Percentiles rank a stretch among this genome's conserved stretches.
phyloP scores from a whole-genome alignment of 345 rosid genomes.

The Salix udensis region DNA sequence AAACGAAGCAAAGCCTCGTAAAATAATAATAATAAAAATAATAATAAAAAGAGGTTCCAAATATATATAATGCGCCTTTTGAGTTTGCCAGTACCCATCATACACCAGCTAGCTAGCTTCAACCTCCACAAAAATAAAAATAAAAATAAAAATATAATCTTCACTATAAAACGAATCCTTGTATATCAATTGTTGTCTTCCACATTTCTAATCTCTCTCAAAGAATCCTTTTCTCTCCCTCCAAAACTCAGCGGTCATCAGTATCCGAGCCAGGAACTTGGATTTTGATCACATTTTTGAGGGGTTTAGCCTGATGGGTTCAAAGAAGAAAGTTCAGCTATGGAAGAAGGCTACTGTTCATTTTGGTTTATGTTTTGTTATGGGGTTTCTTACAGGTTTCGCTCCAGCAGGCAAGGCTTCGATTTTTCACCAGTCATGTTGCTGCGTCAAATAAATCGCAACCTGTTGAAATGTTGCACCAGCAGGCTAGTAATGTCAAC shows the following conservation, averaged over 20 bases:
- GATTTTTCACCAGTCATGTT: slow-evolving; percentile 25
- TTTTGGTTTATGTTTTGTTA: slow-evolving; percentile 72
- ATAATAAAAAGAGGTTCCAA: not conserved
- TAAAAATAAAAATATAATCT: not conserved
- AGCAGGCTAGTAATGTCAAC: slow-evolving; percentile 14
- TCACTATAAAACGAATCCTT: slow-evolving; percentile 5
- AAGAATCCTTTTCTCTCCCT: not conserved
- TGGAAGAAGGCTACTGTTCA: slow-evolving; percentile 86
- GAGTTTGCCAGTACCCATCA: slow-evolving; percentile 33
- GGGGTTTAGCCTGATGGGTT: slow-evolving; percentile 33
- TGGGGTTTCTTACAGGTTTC: slow-evolving; percentile 87
- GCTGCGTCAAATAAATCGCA: slow-evolving; percentile 25
- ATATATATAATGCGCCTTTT: not conserved
- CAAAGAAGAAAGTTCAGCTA: slow-evolving; percentile 72
- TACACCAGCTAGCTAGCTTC: slow-evolving; percentile 2
- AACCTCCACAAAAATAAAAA: slow-evolving; percentile 5
- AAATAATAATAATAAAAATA: not conserved
- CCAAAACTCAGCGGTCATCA: not conserved
- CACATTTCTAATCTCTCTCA: not conserved
- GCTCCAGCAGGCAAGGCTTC: slow-evolving; percentile 70
- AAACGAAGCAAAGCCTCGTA: slow-evolving; percentile 26
- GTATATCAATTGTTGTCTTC: slow-evolving; percentile 6
- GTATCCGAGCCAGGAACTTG: not conserved
- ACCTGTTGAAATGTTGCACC: slow-evolving; percentile 26
- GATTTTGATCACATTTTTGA: not conserved